Base-by-base conservation (phyloP, 805 yeast species). In the Pichia cabralensis region DNA sequence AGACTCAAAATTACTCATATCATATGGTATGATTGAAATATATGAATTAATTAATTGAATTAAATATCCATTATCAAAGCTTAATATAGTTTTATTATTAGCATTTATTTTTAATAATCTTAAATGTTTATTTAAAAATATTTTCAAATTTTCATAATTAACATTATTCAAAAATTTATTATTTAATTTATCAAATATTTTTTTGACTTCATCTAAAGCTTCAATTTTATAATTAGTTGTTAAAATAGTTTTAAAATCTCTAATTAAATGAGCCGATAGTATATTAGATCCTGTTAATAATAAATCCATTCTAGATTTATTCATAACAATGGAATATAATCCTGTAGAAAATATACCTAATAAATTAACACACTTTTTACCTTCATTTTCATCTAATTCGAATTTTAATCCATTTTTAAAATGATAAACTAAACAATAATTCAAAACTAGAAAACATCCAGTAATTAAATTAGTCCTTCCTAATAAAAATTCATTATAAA, bases 331-430 rank as follows among this genome's bases (percentile, higher is more conserved):
- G 9, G 39, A 28, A 34, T 28, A 40, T 13, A 40, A 16, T 4
- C 43, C 43, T 3, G 43, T 39, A 17, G 36, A 28, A 17, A 40
- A 40, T 3, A 35, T 40, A 5, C 43, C 41, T n/a, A 37, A 28
- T 19, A 31, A 31, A 7, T 36, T 30, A 28, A 40, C 32, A 19
- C 32, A 26, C 2, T 20, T 25, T 4, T 34, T 17, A 12, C 39
- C 30, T 17, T 40, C 43, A 18, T 26, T 23, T 4, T 9, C 9
- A 4, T 17, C 16, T 8, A 40, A 17, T 16, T 34, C 43, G 8
- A 25, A 24, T 22, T 26, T 28, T 8, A 29, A 21, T 5, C 39
- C 41, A 18, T 26, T 26, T 14, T 40, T 37, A 16, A 40, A 40
- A 32, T 40, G 41, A n/a, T 22, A 37, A 15, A 27, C 39, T 17